Percentiles rank a stretch among this genome's conserved stretches.
Conservation (phyloP, 1,139 yeast species). For the Candida buenavistaensis region DNA sequence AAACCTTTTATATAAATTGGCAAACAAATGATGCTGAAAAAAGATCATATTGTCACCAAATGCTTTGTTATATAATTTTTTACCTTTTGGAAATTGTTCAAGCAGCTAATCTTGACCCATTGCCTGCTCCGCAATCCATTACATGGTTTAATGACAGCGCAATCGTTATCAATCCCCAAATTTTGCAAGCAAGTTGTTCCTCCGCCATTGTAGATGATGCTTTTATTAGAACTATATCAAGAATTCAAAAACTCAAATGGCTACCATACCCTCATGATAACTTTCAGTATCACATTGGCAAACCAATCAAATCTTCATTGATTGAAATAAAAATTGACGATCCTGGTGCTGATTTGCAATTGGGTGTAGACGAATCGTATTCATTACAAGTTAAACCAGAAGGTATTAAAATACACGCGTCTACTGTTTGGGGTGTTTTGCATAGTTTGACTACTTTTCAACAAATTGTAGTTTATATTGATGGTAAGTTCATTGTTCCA, state of each 20-base stretch:
- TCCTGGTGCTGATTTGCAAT: conserved; percentile 31
- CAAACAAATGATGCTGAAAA: too few species aligned
- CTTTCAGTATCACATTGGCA: background rate
- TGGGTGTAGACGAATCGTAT: conserved; percentile 45
- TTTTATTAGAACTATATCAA: conserved; percentile 18
- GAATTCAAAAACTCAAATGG: conserved; percentile 24
- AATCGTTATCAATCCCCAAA: conserved; percentile 1
- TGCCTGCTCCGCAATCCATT: conserved; percentile 23
- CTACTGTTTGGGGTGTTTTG: conserved; percentile 47
- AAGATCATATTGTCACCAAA: too few species aligned
- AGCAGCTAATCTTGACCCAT: conserved; percentile 21
- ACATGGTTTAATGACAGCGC: conserved; percentile 16
- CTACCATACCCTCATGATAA: conserved; percentile 15
- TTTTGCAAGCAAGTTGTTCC: background rate
- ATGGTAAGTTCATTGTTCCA: conserved; percentile 27
- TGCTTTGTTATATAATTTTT: too few species aligned
- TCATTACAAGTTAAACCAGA: conserved; percentile 18
- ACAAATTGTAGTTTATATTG: conserved; percentile 37
- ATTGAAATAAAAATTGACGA: conserved; percentile 21
- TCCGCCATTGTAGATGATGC: conserved; percentile 17
- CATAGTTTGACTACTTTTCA: conserved; percentile 47
- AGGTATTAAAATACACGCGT: conserved; percentile 27
- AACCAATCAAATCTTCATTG: background rate
- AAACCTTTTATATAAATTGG: too few species aligned
- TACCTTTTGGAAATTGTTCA: too few species aligned